Conservation (phyloP, 176 grass and related monocot genomes). For the Rhynchospora tenuis region DNA sequence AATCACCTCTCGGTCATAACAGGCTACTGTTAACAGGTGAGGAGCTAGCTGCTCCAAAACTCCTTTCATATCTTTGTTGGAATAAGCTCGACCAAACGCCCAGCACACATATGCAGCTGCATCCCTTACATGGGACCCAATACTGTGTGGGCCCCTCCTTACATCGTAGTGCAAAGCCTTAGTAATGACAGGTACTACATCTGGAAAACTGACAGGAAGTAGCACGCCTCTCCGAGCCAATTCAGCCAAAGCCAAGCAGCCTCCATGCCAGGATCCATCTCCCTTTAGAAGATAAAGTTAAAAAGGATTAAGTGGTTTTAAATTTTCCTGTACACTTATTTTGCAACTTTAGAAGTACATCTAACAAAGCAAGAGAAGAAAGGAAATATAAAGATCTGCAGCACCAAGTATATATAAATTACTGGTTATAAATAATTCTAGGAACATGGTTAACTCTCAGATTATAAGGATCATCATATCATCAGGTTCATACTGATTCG, state of each 20-base stretch:
- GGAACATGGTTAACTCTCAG: background rate
- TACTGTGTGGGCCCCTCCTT: slow-evolving; percentile 84
- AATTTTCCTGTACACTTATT: background rate
- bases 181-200: slow-evolving; percentile 80
- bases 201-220: slow-evolving; percentile 73
- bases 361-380: background rate
- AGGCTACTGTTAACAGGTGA: slow-evolving; percentile 78
- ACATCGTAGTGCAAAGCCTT: slow-evolving; percentile 94
- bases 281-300: slow-evolving; percentile 47
- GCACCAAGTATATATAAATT: background rate
- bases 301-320: slow-evolving; percentile 10
- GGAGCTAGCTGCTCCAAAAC: slow-evolving; percentile 86
- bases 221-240: slow-evolving; percentile 83
- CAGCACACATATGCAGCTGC: slow-evolving; percentile 95
- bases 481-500: background rate
- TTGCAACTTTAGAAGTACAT: slow-evolving; percentile 2
- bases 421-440: background rate
- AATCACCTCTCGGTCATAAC: slow-evolving; percentile 95
- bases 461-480: background rate
- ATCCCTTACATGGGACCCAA: slow-evolving; percentile 96
- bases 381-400: background rate
- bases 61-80: slow-evolving; percentile 70
- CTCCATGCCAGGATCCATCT: slow-evolving; percentile 95
- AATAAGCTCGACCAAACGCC: slow-evolving; percentile 97
- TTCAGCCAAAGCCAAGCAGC: slow-evolving; percentile 97